Conservation (phyloP, 305 asterid species). For the Fraxinus greggii region DNA sequence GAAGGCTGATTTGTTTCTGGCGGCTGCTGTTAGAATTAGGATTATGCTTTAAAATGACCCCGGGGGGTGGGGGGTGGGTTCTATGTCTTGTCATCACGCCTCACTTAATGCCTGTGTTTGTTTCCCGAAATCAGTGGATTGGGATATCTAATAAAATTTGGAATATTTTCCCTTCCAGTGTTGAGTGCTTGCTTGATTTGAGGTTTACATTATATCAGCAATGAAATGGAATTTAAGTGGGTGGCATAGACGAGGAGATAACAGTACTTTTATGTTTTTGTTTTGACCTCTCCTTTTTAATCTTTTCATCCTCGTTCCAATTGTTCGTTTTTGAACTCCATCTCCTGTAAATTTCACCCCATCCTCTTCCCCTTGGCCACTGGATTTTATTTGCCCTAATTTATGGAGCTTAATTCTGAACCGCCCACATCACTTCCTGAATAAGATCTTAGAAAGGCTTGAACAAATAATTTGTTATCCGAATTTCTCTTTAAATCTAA, state of each 20-base stretch:
- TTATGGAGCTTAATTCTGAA: neutral
- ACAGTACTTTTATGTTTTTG: neutral
- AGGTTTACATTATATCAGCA: neutral
- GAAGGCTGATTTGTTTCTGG: neutral
- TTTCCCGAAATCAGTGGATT: neutral
- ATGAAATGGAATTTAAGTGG: neutral
- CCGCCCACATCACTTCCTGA: neutral
- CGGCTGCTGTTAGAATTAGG: neutral
- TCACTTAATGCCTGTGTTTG: slow-evolving; percentile 8
- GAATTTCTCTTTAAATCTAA: neutral
- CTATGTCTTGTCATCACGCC: neutral
- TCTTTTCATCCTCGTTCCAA: neutral
- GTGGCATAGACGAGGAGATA: neutral
- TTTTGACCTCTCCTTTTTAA: neutral
- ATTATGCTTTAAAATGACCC: neutral
- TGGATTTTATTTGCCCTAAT: neutral
- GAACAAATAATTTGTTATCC: neutral
- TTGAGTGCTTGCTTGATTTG: neutral
- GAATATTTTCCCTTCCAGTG: neutral
- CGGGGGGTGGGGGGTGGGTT: too few species aligned
- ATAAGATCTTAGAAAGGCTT: neutral
- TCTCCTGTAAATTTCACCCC: neutral
- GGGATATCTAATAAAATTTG: neutral
- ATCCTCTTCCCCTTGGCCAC: neutral
- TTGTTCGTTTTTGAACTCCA: neutral